A percentile compares a stretch with the other conserved stretches of the same genome.
Evolutionary conservation across 768 basidiomycete genomes (phyloP).

Genomic region (Neoboletus magnificus): DNA sequence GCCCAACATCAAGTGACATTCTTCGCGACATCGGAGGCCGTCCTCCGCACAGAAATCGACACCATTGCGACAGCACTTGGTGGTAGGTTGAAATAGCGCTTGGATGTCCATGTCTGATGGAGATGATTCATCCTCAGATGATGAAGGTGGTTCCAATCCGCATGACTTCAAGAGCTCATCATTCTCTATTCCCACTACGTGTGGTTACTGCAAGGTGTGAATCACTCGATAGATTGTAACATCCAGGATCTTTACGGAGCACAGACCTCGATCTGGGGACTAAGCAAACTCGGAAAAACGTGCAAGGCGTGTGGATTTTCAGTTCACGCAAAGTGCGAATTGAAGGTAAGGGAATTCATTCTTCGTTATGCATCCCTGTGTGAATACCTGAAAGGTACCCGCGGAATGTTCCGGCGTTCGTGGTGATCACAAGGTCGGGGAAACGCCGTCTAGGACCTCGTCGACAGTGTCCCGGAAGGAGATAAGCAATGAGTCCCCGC

Average conservation of each 20-base stretch:
- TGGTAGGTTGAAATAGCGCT: constrained; percentile 39
- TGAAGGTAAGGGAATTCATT: constrained; percentile 53
- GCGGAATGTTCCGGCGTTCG: constrained; percentile 55
- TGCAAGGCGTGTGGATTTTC: constrained; percentile 75
- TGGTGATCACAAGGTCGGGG: constrained; percentile 25
- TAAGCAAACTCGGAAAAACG: constrained; percentile 84
- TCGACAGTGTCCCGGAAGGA: constrained; percentile 34
- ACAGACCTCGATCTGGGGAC: constrained; percentile 82
- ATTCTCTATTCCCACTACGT: constrained; percentile 82
- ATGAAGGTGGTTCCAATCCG: constrained; percentile 65
- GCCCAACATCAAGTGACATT: constrained; percentile 55
- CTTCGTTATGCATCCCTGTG: constrained; percentile 2
- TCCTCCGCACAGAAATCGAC: constrained; percentile 63
- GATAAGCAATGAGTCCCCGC: constrained; percentile 20
- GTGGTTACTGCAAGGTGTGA: constrained; percentile 75
- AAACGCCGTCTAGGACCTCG: constrained; percentile 30
- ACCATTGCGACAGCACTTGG: constrained; percentile 58
- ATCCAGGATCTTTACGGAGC: constrained; percentile 3
- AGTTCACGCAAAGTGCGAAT: constrained; percentile 81
- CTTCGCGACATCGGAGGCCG: constrained; percentile 52
- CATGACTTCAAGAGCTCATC: constrained; percentile 83
- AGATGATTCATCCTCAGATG: constrained; percentile 44
- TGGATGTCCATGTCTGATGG: constrained; percentile 3
- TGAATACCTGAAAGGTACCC: constrained; percentile 50
- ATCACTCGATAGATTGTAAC: neutral